A percentile compares a stretch with the other conserved stretches of the same genome.
phyloP scores from a whole-genome alignment of 768 basidiomycete species.

The Cystobasidium tubakii region DNA sequence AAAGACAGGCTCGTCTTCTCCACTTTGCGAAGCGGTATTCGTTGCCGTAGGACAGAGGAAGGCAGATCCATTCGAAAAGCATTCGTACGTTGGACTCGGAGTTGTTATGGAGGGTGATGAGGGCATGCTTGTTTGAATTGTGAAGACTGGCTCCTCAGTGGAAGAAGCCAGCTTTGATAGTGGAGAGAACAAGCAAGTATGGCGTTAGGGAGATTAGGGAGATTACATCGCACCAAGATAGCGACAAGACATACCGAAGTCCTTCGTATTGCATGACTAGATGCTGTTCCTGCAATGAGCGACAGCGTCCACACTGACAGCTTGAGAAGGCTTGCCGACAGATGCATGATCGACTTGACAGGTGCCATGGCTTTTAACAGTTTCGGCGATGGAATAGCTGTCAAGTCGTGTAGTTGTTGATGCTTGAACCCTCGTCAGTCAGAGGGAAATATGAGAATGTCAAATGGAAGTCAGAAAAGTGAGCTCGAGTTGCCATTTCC shows the following conservation, averaged over 20 bases:
- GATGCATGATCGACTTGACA: conserved; percentile 1
- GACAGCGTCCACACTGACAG: not conserved
- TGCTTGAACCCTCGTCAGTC: not conserved
- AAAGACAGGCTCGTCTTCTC: not conserved
- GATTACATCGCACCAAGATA: too few relatives aligned
- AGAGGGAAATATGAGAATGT: not conserved
- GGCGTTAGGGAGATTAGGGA: too few relatives aligned
- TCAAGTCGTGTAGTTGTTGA: not conserved
- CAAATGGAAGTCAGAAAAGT: not conserved
- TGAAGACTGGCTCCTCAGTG: not conserved
- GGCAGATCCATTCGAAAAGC: not conserved
- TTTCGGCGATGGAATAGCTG: too few relatives aligned
- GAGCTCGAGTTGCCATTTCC: not conserved
- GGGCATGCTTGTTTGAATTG: not conserved
- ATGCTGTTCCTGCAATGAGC: not conserved
- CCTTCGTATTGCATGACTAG: not conserved
- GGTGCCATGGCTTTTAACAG: not conserved
- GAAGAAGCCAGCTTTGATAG: not conserved
- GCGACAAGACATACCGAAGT: not conserved
- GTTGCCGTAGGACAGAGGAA: not conserved
- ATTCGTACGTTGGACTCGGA: not conserved
- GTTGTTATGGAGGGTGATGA: not conserved
- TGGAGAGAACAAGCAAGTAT: not conserved
- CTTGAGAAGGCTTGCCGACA: not conserved
- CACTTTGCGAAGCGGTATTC: not conserved